phyloP scores from a whole-genome alignment of 2,329 filamentous ascomycete species.

The Cercospora beticola region DNA sequence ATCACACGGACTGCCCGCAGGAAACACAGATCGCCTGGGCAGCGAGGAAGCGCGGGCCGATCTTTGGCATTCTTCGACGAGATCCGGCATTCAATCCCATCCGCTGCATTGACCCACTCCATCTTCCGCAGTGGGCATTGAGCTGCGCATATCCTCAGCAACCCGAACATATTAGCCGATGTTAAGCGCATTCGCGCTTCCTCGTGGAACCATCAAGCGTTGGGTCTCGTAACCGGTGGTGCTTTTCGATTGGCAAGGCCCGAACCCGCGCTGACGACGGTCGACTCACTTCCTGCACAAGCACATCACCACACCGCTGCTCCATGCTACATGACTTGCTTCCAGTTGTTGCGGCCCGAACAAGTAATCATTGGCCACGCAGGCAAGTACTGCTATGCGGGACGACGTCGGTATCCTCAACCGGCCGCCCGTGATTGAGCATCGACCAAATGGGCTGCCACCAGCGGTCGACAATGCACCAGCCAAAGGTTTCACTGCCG shows the following conservation, averaged over 20 bases:
- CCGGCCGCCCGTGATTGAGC: slow-evolving; percentile 21
- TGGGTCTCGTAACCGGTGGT: background rate
- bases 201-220: slow-evolving; percentile 15
- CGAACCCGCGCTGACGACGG: slow-evolving; percentile 4
- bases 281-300: slow-evolving; percentile 10
- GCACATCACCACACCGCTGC: background rate
- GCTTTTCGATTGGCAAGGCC: background rate
- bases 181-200: slow-evolving; percentile 17
- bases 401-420: slow-evolving; percentile 23
- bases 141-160: background rate
- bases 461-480: slow-evolving; percentile 24
- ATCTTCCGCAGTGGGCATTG: slow-evolving; percentile 13
- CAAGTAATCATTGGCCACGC: slow-evolving; percentile 15
- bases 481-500: slow-evolving; percentile 35
- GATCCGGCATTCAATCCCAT: slow-evolving; percentile 8
- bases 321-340: slow-evolving; percentile 21
- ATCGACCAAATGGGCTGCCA: slow-evolving; percentile 19
- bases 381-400: slow-evolving; percentile 27
- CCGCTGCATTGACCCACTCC: slow-evolving; percentile 7
- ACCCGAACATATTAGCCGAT: slow-evolving; percentile 18
- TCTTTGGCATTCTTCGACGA: slow-evolving; percentile 11
- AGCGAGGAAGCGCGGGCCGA: background rate
- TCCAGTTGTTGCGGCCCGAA: slow-evolving; percentile 16
- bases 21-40: background rate
- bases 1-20: slow-evolving; percentile 6